These are phyloP conservation scores for Talinum fruticosum DNA, from an alignment of 148 eudicot species.

Conservation along the genomic window DNA sequence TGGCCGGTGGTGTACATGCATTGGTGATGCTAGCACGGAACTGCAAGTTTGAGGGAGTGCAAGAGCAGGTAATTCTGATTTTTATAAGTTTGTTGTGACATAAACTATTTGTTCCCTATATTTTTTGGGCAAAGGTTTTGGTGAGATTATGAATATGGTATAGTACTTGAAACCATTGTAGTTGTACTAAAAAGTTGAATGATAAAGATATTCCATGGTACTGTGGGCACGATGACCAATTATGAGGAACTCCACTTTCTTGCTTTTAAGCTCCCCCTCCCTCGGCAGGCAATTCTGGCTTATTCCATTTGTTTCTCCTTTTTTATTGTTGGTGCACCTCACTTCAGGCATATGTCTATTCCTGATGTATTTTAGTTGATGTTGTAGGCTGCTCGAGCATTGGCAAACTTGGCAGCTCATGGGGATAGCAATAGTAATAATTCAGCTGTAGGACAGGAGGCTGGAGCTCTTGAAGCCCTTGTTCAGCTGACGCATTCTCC, in stretches of 20 bases:
- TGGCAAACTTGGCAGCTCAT: constrained; percentile 97
- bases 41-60: constrained; percentile 92
- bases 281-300: not conserved
- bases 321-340: not conserved
- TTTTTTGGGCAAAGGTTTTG: not conserved
- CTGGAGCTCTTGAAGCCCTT: constrained; percentile 96
- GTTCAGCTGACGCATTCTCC: constrained; percentile 81
- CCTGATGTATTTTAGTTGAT: constrained; percentile 11
- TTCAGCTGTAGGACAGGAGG: constrained; percentile 94
- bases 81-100: not conserved
- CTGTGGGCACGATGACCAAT: not conserved
- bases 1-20: constrained; percentile 89
- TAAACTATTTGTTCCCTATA: constrained; percentile 15
- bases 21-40: constrained; percentile 82
- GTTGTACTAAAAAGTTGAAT: not conserved
- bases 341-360: not conserved
- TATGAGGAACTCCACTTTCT: not conserved
- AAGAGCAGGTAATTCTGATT: constrained; percentile 70
- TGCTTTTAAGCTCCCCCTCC: not conserved
- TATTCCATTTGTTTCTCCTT: constrained; percentile 7
- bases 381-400: constrained; percentile 92
- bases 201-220: not conserved
- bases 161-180: not conserved
- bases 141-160: constrained; percentile 5
- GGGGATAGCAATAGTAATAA: constrained; percentile 93